Evolutionary conservation across 2,329 filamentous ascomycete genomes (phyloP).

Genomic region (Paecilomyces dactylethromorphus): DNA sequence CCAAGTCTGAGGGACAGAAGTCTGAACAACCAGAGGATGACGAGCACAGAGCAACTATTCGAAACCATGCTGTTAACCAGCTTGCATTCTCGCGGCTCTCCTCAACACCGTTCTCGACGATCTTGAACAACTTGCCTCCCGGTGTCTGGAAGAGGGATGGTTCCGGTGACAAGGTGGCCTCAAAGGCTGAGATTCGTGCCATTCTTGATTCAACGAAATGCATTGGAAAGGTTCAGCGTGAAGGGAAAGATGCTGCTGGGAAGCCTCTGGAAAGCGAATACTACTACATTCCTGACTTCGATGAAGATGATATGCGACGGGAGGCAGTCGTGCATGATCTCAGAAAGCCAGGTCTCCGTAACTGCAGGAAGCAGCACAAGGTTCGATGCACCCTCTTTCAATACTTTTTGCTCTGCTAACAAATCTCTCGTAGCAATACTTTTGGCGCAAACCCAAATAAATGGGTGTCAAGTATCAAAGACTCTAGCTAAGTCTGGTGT

Average conservation of each 20-base stretch:
- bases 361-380: conserved; percentile 95
- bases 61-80: conserved; percentile 90
- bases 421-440: conserved; percentile 54
- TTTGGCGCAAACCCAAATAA: conserved; percentile 59
- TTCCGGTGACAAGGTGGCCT: conserved; percentile 41
- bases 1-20: conserved; percentile 15
- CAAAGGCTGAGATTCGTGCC: conserved; percentile 58
- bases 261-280: conserved; percentile 93
- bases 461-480: background rate
- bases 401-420: conserved; percentile 1
- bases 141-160: conserved; percentile 49
- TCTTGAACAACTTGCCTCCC: conserved; percentile 75
- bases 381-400: conserved; percentile 45
- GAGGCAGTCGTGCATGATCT: conserved; percentile 79
- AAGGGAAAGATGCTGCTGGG: conserved; percentile 93
- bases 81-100: conserved; percentile 89
- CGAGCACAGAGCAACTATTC: conserved; percentile 23
- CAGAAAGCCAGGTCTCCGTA: conserved; percentile 79
- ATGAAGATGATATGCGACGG: conserved; percentile 69
- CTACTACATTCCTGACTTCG: conserved; percentile 87
- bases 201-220: conserved; percentile 70
- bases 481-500: background rate
- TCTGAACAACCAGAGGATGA: conserved; percentile 5
- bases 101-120: conserved; percentile 82
- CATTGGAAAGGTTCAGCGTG: conserved; percentile 79